Base-by-base conservation (phyloP, 1,284 basidiomycete genomes). In the Pyrrhoderma noxium region DNA sequence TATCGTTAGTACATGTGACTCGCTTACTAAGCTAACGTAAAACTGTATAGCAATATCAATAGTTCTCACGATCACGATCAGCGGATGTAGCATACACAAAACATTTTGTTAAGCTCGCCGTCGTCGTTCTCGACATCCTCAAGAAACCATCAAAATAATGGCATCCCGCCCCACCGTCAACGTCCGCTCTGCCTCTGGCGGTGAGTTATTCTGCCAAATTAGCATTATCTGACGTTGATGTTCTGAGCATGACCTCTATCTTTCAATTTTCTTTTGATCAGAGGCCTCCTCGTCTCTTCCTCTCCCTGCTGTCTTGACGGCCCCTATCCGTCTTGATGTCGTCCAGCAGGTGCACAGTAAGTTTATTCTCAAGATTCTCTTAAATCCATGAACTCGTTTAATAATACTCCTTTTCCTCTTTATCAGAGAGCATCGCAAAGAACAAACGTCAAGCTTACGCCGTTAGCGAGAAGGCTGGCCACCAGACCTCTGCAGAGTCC, bases 361-460 rank as follows among this genome's bases (percentile, higher is more conserved):
- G 93, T 77, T 53, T 16, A 35, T 5, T 31, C 27, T 5, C 11
- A 31, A 31, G 27, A 11, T n/a, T n/a, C n/a, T n/a, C 23, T 44
- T 23, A 2, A 47, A 16, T n/a, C 23, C 36, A 37, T 31, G 11
- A 7, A 40, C 5, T 52, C n/a, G 18, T n/a, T 42, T 1, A 4
- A 16, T 25, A 1, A 36, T 47, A 5, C 9, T 31, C 27, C 11
- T 31, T 31, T 31, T 31, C 11, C 27, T 11, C 5, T 2, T 44
- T 22, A 52, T 42, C 69, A 95, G 92, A 96, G 84, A 93, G 91
- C 76, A 85, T 98, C 65, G 92, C 93, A 61, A 98, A 98, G 85
- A 98, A 98, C 86, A 92, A 85, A 76, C 85, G 94, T 63, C 95
- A 99, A 77, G 85, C 95, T 45, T 98, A 99, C 76, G 79, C 94